Percentiles rank a stretch among this genome's conserved stretches.
Evolutionary conservation across 2,329 filamentous ascomycete species (phyloP).

Genomic region (Blumeria hordei): DNA sequence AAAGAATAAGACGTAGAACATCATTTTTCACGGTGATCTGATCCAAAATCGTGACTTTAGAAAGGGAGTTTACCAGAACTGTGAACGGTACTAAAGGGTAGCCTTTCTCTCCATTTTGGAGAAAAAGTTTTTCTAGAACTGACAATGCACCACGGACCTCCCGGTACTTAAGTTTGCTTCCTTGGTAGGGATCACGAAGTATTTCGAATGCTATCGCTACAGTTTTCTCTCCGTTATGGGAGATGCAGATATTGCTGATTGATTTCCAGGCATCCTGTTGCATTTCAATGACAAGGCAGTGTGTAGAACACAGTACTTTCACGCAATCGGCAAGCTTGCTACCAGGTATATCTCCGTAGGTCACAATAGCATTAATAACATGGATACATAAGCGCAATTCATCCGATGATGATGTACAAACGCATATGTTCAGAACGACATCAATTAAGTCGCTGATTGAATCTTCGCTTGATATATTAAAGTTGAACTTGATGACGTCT

Average conservation of each 20-base stretch:
- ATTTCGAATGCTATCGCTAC: conserved; percentile 41
- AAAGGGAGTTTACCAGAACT: conserved; percentile 31
- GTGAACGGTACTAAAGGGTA: conserved; percentile 35
- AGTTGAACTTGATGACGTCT: conserved; percentile 54
- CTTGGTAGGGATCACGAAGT: conserved; percentile 24
- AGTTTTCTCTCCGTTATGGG: conserved; percentile 47
- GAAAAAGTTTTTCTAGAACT: conserved; percentile 37
- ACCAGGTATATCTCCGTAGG: conserved; percentile 43
- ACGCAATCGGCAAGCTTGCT: conserved; percentile 39
- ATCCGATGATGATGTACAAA: conserved; percentile 35
- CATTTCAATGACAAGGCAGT: conserved; percentile 35
- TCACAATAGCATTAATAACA: conserved; percentile 46
- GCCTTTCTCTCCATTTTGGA: conserved; percentile 31
- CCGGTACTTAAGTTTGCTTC: conserved; percentile 26
- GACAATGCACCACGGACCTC: conserved; percentile 38
- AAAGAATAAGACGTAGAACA: conserved; percentile 21
- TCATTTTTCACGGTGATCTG: conserved; percentile 15
- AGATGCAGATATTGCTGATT: conserved; percentile 44
- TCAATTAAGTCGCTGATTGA: conserved; percentile 37
- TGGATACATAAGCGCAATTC: conserved; percentile 44
- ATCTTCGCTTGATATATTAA: conserved; percentile 38
- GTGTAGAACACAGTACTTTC: conserved; percentile 47
- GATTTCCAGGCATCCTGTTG: conserved; percentile 45
- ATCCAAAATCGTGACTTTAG: conserved; percentile 20
- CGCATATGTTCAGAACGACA: conserved; percentile 39